Percentiles rank a stretch among this genome's conserved stretches.
phyloP scores from a whole-genome alignment of 345 rosid species.

The Conringia planisiliqua region DNA sequence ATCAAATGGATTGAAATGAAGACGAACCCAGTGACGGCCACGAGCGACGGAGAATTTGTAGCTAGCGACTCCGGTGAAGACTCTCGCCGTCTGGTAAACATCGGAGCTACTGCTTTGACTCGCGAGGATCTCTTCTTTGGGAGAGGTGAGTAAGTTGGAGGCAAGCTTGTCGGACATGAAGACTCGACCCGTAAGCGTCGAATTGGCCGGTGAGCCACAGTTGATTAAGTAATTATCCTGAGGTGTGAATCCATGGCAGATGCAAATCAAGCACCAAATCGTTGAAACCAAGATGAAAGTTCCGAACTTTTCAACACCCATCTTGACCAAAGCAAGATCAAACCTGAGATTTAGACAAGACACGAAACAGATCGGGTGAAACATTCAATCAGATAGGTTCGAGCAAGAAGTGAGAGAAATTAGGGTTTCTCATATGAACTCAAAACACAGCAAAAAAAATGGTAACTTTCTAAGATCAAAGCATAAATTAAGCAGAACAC shows the following conservation, averaged over 20 bases:
- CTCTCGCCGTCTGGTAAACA: constrained; percentile 73
- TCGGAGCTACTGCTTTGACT: constrained; percentile 17
- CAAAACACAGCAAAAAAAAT: background rate
- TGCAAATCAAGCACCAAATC: constrained; percentile 41
- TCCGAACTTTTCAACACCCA: constrained; percentile 35
- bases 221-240: constrained; percentile 71
- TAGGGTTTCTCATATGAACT: constrained; percentile 3
- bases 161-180: constrained; percentile 66
- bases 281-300: constrained; percentile 39
- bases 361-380: background rate
- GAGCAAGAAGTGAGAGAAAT: background rate
- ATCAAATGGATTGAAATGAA: constrained; percentile 72
- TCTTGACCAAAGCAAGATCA: background rate
- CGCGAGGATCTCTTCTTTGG: constrained; percentile 44
- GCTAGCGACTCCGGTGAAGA: constrained; percentile 53
- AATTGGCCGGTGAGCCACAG: constrained; percentile 71
- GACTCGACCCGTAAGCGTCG: constrained; percentile 49
- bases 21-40: constrained; percentile 95
- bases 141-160: constrained; percentile 55
- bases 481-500: background rate
- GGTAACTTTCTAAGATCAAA: background rate
- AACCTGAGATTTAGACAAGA: background rate
- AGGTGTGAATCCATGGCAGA: constrained; percentile 63
- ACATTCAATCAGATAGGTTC: background rate
- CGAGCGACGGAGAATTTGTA: constrained; percentile 59